Percentiles rank a stretch among this genome's conserved stretches.
These are phyloP conservation scores for Termitomyces sp. DNA, from an alignment of 768 basidiomycete species.

Conservation along the genomic window DNA sequence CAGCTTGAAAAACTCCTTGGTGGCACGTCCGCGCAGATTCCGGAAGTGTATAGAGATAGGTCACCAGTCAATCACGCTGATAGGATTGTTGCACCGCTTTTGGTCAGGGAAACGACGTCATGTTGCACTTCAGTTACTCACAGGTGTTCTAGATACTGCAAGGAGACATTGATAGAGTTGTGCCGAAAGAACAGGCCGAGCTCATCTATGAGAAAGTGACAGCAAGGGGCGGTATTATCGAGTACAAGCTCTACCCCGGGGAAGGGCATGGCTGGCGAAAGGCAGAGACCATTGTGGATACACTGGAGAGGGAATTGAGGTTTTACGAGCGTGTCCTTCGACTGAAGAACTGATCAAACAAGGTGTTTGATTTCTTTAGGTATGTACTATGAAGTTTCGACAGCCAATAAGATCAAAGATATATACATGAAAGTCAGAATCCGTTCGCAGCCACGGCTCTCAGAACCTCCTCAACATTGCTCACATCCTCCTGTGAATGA, in stretches of 20 bases:
- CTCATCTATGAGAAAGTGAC: constrained; percentile 50
- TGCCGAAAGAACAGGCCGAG: constrained; percentile 63
- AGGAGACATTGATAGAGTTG: constrained; percentile 56
- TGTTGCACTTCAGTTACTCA: neutral
- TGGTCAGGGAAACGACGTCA: constrained; percentile 36
- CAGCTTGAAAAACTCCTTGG: constrained; percentile 64
- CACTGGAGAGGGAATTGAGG: constrained; percentile 44
- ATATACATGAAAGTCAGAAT: neutral
- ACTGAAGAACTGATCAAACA: constrained; percentile 15
- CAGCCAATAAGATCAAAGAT: neutral
- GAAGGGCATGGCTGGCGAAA: constrained; percentile 65
- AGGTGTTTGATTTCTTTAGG: neutral
- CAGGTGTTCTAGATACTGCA: constrained; percentile 51
- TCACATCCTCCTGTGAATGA: constrained; percentile 7
- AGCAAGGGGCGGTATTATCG: constrained; percentile 43
- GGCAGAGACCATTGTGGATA: constrained; percentile 47
- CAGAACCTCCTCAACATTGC: constrained; percentile 9
- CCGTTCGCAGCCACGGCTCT: constrained; percentile 1
- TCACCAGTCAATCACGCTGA: constrained; percentile 61
- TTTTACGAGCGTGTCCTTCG: constrained; percentile 49
- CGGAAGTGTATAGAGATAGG: constrained; percentile 51
- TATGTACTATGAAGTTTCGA: neutral
- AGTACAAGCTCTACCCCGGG: constrained; percentile 56
- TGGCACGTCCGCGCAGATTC: constrained; percentile 46
- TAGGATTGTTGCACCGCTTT: constrained; percentile 54